phyloP scores from a whole-genome alignment of 495 filamentous ascomycete genomes.

The Corynascus novoguineensis region DNA sequence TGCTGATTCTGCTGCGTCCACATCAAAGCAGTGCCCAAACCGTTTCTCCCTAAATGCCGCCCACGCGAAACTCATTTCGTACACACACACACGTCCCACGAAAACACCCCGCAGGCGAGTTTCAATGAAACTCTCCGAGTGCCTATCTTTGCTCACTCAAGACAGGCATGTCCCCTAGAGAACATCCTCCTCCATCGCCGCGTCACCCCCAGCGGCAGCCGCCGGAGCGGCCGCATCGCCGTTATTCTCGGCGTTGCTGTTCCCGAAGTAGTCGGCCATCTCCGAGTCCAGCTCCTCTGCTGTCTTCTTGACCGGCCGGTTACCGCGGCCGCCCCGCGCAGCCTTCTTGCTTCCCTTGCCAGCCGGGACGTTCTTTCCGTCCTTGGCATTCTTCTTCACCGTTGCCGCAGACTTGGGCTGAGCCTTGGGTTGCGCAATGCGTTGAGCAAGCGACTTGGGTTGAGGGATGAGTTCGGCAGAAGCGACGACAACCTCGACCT shows the following conservation, averaged over 20 bases:
- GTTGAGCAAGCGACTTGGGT: constrained; percentile 75
- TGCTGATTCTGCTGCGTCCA: constrained; percentile 9
- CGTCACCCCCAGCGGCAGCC: constrained; percentile 35
- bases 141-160: background rate
- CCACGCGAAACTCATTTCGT: constrained; percentile 15
- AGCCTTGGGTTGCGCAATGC: constrained; percentile 71
- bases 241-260: constrained; percentile 32
- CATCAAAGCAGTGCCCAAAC: constrained; percentile 15
- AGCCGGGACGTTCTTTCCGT: constrained; percentile 36
- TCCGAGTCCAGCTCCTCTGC: constrained; percentile 88
- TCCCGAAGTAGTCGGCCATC: constrained; percentile 83
- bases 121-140: background rate
- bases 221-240: constrained; percentile 41
- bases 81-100: constrained; percentile 5
- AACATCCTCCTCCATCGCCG: constrained; percentile 49
- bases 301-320: constrained; percentile 80
- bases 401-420: constrained; percentile 80
- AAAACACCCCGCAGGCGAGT: background rate
- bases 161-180: constrained; percentile 17
- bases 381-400: constrained; percentile 49
- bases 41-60: constrained; percentile 16
- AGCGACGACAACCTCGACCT: constrained; percentile 89
- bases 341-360: constrained; percentile 48
- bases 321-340: constrained; percentile 44
- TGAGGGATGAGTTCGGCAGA: constrained; percentile 60